Evolutionary conservation across 768 basidiomycete species (phyloP), one percentile per base, ranked within the genome.

Genomic region (Mycena filopes): DNA sequence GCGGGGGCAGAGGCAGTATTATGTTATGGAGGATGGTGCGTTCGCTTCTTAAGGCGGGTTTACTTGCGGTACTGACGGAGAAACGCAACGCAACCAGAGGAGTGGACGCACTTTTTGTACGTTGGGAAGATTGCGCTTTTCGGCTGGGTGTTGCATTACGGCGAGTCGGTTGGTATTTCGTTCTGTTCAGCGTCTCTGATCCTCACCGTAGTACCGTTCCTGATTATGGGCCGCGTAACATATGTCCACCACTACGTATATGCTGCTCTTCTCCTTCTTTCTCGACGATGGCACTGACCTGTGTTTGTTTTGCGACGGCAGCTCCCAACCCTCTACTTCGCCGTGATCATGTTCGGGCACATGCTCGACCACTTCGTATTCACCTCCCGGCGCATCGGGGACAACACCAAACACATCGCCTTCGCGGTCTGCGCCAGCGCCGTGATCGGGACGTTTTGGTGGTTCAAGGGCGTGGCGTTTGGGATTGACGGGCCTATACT

Each of bases 181-280:
- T 40, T 25, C 40, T 36, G 21, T 45, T 4, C 10, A 11, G 36
- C 33, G 49, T 18, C 11, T 33, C 62, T 29, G 28, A 16, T n/a
- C 9, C 9, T n/a, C 26, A 38, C 26, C 18, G 9, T 70, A 98
- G 96, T 91, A 23, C 97, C 97, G 2, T 99, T 98, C 89, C 79
- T 98, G 68, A 89, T 98, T 80, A 99, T 99, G 97, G 96, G 94
- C 26, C 94, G 96, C 60, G 94, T 96, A 8, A 98, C 96, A 36
- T 98, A 98, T 72, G 80, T 99, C 23, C 97, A 99, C 76, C 96
- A 98, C 82, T 98, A 63, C 28, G 61, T 56, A n/a, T 11, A 54
- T 55, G 12, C 43, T 46, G 21, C 43, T 18, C n/a, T n/a, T n/a
- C n/a, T n/a, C n/a, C n/a, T n/a, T n/a, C n/a, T n/a, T n/a, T n/a